Base-by-base conservation (phyloP, 345 rosid species). In the Cardamine resedifolia region DNA sequence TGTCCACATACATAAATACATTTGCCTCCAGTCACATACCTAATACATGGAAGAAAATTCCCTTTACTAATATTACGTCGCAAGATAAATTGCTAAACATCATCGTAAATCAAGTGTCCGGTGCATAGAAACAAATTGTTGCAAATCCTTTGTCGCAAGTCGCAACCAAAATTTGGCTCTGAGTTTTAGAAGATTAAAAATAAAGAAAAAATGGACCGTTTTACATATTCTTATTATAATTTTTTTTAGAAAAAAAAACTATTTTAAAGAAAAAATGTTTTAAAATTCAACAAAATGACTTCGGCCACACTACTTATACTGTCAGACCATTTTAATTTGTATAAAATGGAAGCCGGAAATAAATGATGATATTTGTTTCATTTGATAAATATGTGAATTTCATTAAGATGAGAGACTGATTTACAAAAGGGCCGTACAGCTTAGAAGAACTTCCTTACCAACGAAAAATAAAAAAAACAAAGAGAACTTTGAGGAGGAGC, bases 1-100 rank as follows among this genome's bases (percentile, higher is more conserved):
- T 50, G 33, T 33, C 47, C 53, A 59, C 52, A 47, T 58, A 30
- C 20, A 59, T 28, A 36, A 41, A 51, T 31, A 39, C 58, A 69
- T 53, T 62, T 45, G 5, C 62, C 16, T 31, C 51, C 31, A 36
- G 14, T 16, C 50, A 50, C 52, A 50, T 49, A 20, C 38, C 50
- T 60, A 20, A 36, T 10, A 21, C 10, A 60, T 60, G 21, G 41
- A 49, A 49, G 48, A 45, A 71, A 16, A 33, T 5, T 7, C 14
- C 8, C 3, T 8, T 36, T 57, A 16, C 23, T 11, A 39, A 15
- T 26, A 52, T 4, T 55, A 9, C 20, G 9, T 20, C 10, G 8
- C 45, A 44, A 30, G 12, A 6, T 4, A 34, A 34, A 21, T 30
- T 15, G 21, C 23, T 43, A 68, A 19, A 19, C 8, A 28, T 55